phyloP scores from a whole-genome alignment of 192 early-diverging fungal species.

The Spizellomyces sp. region DNA sequence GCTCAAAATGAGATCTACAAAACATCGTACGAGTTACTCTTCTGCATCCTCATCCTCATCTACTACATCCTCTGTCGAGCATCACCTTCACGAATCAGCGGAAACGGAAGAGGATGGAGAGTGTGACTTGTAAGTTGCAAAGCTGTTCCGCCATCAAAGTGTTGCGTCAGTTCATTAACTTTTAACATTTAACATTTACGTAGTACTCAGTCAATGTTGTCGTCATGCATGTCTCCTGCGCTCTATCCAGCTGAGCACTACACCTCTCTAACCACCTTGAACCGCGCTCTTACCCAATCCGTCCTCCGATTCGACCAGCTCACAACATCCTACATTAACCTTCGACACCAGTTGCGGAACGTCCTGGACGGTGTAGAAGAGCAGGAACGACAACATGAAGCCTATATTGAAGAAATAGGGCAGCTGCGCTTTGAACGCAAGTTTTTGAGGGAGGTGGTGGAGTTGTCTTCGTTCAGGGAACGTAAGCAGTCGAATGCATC shows the following conservation, averaged over 20 bases:
- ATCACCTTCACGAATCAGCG: not conserved
- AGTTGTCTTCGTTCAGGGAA: not conserved
- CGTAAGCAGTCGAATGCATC: not conserved
- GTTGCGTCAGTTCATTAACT: not conserved
- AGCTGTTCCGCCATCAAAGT: not conserved
- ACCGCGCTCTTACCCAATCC: constrained; percentile 1
- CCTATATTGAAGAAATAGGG: constrained; percentile 11
- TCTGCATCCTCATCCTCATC: constrained; percentile 11
- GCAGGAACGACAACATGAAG: constrained; percentile 5
- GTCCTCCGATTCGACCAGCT: constrained; percentile 14
- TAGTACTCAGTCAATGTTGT: not conserved
- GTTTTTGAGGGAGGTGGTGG: constrained; percentile 12
- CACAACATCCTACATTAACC: not conserved
- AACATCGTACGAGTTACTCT: not conserved
- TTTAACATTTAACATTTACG: not conserved
- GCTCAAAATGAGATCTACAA: not conserved
- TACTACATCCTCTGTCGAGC: not conserved
- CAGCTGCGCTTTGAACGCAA: constrained; percentile 22
- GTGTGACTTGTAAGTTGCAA: not conserved
- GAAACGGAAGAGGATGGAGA: no score
- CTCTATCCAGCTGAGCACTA: not conserved
- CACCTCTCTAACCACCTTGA: not conserved
- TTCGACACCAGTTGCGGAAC: constrained; percentile 3
- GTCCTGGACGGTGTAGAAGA: constrained; percentile 7
- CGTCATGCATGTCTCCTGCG: not conserved